Conservation (phyloP, 495 filamentous ascomycete species). For the Penicillium bovifimosum region DNA sequence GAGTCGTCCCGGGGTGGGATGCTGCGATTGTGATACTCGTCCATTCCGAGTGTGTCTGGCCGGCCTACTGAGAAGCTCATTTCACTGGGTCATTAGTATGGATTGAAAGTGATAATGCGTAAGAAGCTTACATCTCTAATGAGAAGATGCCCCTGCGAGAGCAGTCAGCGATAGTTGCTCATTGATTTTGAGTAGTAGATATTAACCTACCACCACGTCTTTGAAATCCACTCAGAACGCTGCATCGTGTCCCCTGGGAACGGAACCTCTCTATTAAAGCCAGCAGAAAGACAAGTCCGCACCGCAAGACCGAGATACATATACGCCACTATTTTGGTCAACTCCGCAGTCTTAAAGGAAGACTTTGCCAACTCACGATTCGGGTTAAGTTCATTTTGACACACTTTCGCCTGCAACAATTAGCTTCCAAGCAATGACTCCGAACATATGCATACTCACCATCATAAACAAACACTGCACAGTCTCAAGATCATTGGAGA, state of each 20-base stretch:
- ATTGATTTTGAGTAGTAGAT: not conserved
- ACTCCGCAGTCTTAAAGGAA: not conserved
- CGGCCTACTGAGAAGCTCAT: slow-evolving; percentile 41
- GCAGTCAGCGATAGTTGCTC: not conserved
- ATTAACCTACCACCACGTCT: slow-evolving; percentile 38
- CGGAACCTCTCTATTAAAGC: slow-evolving; percentile 35
- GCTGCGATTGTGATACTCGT: slow-evolving; percentile 40
- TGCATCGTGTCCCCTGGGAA: slow-evolving; percentile 24
- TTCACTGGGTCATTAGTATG: slow-evolving; percentile 23
- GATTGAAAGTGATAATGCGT: not conserved
- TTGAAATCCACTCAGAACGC: slow-evolving; percentile 37
- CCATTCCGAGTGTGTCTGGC: slow-evolving; percentile 40
- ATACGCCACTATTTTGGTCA: slow-evolving; percentile 32
- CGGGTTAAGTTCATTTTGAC: slow-evolving; percentile 40
- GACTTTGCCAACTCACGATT: slow-evolving; percentile 25
- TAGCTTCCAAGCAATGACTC: not conserved
- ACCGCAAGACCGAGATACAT: slow-evolving; percentile 41
- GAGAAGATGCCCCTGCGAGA: slow-evolving; percentile 34
- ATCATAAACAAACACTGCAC: slow-evolving; percentile 40
- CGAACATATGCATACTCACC: slow-evolving; percentile 17
- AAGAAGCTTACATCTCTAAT: slow-evolving; percentile 31
- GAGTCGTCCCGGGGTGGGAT: slow-evolving; percentile 35
- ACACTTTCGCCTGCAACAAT: slow-evolving; percentile 33
- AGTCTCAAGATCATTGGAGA: slow-evolving; percentile 39
- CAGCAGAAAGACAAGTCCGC: slow-evolving; percentile 38